phyloP scores from a whole-genome alignment of 2,329 filamentous ascomycete genomes.

The Colletotrichum sp. region DNA sequence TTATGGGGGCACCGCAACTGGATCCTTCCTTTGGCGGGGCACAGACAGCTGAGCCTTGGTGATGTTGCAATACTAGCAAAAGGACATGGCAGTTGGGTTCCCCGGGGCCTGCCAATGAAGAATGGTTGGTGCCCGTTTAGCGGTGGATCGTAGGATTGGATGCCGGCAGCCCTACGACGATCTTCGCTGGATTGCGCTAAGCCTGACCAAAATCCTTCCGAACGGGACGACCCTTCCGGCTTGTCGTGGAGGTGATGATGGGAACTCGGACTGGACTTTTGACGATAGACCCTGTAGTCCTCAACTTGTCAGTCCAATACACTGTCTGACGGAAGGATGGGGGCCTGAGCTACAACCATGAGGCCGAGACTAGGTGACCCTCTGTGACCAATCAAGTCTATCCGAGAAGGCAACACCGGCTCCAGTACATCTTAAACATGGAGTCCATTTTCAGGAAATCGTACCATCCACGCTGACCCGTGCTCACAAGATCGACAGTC shows the following conservation, averaged over 20 bases:
- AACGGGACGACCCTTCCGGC: not conserved
- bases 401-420: not conserved
- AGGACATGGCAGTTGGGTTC: not conserved
- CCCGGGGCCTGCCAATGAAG: not conserved
- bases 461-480: not conserved
- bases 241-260: not conserved
- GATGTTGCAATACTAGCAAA: not conserved
- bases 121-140: not conserved
- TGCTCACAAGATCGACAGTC: not conserved
- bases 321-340: not conserved
- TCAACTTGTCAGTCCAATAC: not conserved
- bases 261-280: accelerated
- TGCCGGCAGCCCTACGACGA: not conserved
- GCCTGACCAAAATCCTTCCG: not conserved
- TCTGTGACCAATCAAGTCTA: not conserved
- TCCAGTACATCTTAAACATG: not conserved
- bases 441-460: not conserved
- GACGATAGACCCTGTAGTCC: not conserved
- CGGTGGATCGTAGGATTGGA: not conserved
- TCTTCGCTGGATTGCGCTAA: not conserved
- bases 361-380: not conserved
- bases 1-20: not conserved
- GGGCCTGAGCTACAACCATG: not conserved
- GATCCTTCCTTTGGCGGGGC: not conserved
- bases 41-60: not conserved